Evolutionary conservation across 371 early-diverging fungal species (phyloP), one percentile per base, ranked within the genome.

Genomic region (Lichtheimia ornata): DNA sequence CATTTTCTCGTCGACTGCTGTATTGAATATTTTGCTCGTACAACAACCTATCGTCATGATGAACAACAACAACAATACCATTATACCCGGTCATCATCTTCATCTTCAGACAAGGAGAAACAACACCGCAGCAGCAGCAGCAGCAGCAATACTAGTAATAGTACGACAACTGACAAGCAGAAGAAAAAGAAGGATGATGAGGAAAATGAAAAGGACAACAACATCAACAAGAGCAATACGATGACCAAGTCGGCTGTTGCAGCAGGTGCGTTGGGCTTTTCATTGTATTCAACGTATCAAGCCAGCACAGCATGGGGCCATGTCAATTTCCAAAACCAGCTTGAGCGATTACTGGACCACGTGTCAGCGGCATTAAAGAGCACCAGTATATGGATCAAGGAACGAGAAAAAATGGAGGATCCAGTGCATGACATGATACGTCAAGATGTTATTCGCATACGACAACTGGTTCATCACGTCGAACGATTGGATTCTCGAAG

Each of bases 281-380:
- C 85, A 0, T 49, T 83, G n/a, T 83, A 82, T 54, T 77, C 83
- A 1, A 77, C 85, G 5, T 82, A 85, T 68, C 69, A 76, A 64
- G 82, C 83, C 2, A 75, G 80, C 4, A 63, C 70, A 0, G 63
- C 65, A 4, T 77, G 72, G 35, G 81, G 79, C 14, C 78, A 63
- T 51, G 41, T 63, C 14, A 63, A 56, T 15, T 57, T 63, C 20
- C 63, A 63, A 24, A 55, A 63, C 18, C 63, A 63, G 41, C 24
- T 63, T 14, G 63, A 63, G 24, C 25, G 50, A 22, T 30, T 63
- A n/a, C 50, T 63, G 28, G 63, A 63, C 20, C 63, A 63, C 53
- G 63, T 83, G 14, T 67, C 77, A 30, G 58, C 69, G 7, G 76
- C 75, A n/a, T 30, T 83, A 45, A 71, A 75, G 53, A 79, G 79